Evolutionary conservation across 768 basidiomycete species (phyloP).

Genomic region (Tremella mesenterica): DNA sequence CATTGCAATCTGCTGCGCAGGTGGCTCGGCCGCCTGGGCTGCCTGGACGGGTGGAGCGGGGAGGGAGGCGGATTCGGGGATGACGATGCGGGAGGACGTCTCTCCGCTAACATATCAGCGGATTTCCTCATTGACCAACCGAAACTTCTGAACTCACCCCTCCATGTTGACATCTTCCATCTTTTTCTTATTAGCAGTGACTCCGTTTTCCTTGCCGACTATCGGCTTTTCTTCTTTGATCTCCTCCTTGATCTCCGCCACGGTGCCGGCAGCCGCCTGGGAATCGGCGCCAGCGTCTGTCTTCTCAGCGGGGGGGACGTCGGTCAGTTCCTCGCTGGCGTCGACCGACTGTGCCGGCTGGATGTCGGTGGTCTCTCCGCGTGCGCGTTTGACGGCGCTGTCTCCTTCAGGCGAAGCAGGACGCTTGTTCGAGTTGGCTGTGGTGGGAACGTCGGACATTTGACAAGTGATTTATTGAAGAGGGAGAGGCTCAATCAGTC

Average conservation of each 20-base stretch:
- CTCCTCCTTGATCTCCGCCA: slow-evolving; percentile 6
- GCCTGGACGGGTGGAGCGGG: slow-evolving; percentile 25
- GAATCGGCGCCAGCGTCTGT: slow-evolving; percentile 9
- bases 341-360: background rate
- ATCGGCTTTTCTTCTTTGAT: slow-evolving; percentile 4
- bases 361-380: slow-evolving; percentile 6
- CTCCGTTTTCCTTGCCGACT: slow-evolving; percentile 4
- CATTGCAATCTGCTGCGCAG: slow-evolving; percentile 76
- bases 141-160: slow-evolving; percentile 15
- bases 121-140: background rate
- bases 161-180: slow-evolving; percentile 31
- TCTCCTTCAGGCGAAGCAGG: slow-evolving; percentile 15
- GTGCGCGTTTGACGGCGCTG: slow-evolving; percentile 12
- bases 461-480: background rate
- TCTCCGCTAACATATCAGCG: slow-evolving; percentile 8
- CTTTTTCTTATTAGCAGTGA: slow-evolving; percentile 11
- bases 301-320: background rate
- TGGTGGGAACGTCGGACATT: slow-evolving; percentile 22
- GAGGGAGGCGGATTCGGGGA: slow-evolving; percentile 12
- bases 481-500: background rate
- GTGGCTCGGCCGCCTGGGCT: slow-evolving; percentile 41
- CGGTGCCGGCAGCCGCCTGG: slow-evolving; percentile 3
- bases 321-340: background rate
- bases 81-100: slow-evolving; percentile 15
- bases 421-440: slow-evolving; percentile 18